A percentile compares a stretch with the other conserved stretches of the same genome.
These are phyloP conservation scores for Magnaporthiopsis incrustans DNA, from an alignment of 2,329 filamentous ascomycete genomes.

Conservation along the genomic window DNA sequence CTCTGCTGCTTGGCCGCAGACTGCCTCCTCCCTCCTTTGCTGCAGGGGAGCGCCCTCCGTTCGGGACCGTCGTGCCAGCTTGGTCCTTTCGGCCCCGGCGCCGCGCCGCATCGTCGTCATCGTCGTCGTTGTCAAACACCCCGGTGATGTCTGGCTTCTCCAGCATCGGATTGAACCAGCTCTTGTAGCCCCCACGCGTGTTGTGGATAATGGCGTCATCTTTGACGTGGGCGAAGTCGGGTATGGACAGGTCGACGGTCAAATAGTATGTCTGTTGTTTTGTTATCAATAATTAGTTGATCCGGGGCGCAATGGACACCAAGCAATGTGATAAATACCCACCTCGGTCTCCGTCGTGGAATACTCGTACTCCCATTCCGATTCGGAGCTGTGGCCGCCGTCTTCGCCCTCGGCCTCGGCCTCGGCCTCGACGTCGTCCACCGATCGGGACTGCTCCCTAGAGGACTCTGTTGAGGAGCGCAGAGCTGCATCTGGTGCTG, in stretches of 20 bases:
- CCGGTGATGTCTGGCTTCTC: slow-evolving; percentile 13
- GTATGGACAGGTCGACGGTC: slow-evolving; percentile 54
- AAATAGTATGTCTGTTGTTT: slow-evolving; percentile 51
- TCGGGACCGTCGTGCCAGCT: too few species aligned
- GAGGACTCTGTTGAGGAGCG: not conserved
- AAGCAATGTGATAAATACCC: not conserved
- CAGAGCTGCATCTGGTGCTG: not conserved
- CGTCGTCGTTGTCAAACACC: slow-evolving; percentile 8
- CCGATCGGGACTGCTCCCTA: not conserved
- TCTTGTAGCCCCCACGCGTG: slow-evolving; percentile 36
- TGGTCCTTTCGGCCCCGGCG: slow-evolving; percentile 11
- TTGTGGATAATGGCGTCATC: slow-evolving; percentile 29
- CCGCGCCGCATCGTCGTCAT: slow-evolving; percentile 18
- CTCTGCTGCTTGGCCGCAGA: not conserved
- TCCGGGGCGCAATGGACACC: not conserved
- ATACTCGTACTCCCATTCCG: slow-evolving; percentile 62
- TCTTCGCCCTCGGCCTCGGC: not conserved
- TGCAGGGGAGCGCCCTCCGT: too few species aligned
- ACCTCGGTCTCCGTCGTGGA: slow-evolving; percentile 56
- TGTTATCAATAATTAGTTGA: slow-evolving; percentile 1
- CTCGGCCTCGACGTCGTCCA: not conserved
- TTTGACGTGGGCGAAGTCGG: slow-evolving; percentile 41
- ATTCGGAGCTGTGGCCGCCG: slow-evolving; percentile 38
- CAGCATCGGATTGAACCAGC: slow-evolving; percentile 26
- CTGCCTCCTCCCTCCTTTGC: slow-evolving; percentile 6